phyloP scores from a whole-genome alignment of 2,329 filamentous ascomycete species.

The Dactylonectria estremocensis region DNA sequence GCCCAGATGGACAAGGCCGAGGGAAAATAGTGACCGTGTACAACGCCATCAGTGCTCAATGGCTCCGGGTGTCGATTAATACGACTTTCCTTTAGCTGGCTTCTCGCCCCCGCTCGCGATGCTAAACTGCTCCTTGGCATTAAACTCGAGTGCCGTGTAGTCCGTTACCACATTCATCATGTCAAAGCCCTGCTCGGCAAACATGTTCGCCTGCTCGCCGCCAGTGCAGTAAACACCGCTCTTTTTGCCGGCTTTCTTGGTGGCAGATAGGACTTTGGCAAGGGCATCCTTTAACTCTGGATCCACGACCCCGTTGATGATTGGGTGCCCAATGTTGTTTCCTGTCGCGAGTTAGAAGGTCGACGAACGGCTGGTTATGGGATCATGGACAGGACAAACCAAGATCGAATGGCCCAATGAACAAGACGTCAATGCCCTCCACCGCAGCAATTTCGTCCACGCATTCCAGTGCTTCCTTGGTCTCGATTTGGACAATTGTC shows the following conservation, averaged over 20 bases:
- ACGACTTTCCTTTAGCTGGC: constrained; percentile 57
- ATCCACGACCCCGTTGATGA: constrained; percentile 72
- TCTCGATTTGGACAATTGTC: constrained; percentile 79
- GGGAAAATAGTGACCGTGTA: constrained; percentile 33
- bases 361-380: no score
- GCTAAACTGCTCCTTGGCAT: constrained; percentile 62
- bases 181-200: constrained; percentile 71
- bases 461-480: constrained; percentile 71
- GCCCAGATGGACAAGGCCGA: constrained; percentile 77
- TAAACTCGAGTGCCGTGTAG: constrained; percentile 64
- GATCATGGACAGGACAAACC: constrained; percentile 52
- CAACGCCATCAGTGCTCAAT: background rate
- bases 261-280: constrained; percentile 69
- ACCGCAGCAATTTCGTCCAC: constrained; percentile 75
- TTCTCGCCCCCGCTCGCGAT: constrained; percentile 60
- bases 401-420: constrained; percentile 77
- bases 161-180: constrained; percentile 74
- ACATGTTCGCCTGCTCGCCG: constrained; percentile 69
- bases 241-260: constrained; percentile 75
- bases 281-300: constrained; percentile 73
- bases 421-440: constrained; percentile 74
- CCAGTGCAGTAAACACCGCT: constrained; percentile 72
- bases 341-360: constrained; percentile 49
- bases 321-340: constrained; percentile 74
- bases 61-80: constrained; percentile 51